phyloP scores from a whole-genome alignment of 2,329 filamentous ascomycete species.

The Keithomyces neogunnii region DNA sequence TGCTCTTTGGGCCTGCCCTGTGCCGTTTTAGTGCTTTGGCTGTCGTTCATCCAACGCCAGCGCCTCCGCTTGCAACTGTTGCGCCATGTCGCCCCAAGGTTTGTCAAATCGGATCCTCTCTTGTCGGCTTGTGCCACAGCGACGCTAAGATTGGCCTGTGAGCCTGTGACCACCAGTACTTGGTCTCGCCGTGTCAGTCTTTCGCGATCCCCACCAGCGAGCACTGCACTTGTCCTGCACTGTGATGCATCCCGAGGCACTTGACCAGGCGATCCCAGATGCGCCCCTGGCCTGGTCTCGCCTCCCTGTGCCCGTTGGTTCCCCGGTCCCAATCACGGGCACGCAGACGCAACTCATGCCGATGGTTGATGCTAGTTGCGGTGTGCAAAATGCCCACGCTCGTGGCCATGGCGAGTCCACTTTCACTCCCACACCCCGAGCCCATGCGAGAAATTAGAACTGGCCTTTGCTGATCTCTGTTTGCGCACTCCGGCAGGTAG shows the following conservation, averaged over 20 bases:
- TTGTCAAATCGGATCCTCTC: constrained; percentile 4
- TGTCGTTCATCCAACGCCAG: background rate
- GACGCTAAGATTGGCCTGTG: background rate
- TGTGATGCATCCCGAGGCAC: too few species aligned
- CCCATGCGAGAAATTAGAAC: background rate
- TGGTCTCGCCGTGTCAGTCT: background rate
- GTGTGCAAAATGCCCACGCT: background rate
- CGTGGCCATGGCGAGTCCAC: background rate
- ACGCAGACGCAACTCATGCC: background rate
- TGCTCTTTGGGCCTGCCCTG: too few species aligned
- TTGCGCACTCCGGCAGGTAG: background rate
- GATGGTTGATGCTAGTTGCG: background rate
- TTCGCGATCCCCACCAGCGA: background rate
- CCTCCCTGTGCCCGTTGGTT: background rate
- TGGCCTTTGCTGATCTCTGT: background rate
- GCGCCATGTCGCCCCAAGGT: background rate
- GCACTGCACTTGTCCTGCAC: background rate
- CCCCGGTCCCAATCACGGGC: background rate
- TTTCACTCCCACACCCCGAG: background rate
- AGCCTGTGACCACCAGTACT: background rate
- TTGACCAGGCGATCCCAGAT: background rate
- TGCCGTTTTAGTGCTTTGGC: too few species aligned
- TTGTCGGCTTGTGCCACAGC: background rate
- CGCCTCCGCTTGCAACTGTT: background rate
- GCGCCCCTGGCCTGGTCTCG: background rate